Base-by-base conservation (phyloP, 345 rosid species). In the Euphorbia lathyris region DNA sequence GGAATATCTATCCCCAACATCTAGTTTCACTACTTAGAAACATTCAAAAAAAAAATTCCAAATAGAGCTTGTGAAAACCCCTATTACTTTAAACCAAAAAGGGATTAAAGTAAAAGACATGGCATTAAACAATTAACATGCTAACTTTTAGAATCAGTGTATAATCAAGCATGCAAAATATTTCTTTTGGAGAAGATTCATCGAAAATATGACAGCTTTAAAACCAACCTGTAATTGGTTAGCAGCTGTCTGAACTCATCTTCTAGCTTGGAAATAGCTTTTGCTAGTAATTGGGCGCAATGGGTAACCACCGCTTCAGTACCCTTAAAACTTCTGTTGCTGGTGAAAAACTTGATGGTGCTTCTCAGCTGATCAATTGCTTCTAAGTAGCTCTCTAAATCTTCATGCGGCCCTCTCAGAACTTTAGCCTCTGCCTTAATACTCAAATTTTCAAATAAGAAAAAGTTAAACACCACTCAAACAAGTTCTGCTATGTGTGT, bases 321-420 rank as follows among this genome's bases (percentile, higher is more conserved):
- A 60, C 87, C 83, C 78, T 87, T 87, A 63, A 88, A 85, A 78
- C 72, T 80, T 66, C 84, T 86, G 56, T 77, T 85, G 78, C 77
- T 80, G 69, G 81, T 90, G 78, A 96, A 96, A 75, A 89, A 92
- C 59, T 88, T 70, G 43, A 90, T 69, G 63, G 67, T 88, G 78
- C 78, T 77, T 83, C 88, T 83, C 25, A 96, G 81, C 83, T 90
- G 98, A 78, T 85, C 88, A 73, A 96, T 92, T 70, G 99, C 99
- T 83, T 87, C 98, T 48, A 95, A 70, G 74, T 90, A 95, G 71
- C 88, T 87, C 67, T 92, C 97, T 1, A 92, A 87, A 72, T 90
- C 98, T 75, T 92, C 99, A 65, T 92, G 99, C 52, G 99, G 98
- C 58, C 98, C 99, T 85, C 89, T 87, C 74, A 95, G 77, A 73